Evolutionary conservation across 2,329 filamentous ascomycete genomes (phyloP), one percentile per base, ranked within the genome.

Genomic region (Neophaeococcomyces mojaviensis): DNA sequence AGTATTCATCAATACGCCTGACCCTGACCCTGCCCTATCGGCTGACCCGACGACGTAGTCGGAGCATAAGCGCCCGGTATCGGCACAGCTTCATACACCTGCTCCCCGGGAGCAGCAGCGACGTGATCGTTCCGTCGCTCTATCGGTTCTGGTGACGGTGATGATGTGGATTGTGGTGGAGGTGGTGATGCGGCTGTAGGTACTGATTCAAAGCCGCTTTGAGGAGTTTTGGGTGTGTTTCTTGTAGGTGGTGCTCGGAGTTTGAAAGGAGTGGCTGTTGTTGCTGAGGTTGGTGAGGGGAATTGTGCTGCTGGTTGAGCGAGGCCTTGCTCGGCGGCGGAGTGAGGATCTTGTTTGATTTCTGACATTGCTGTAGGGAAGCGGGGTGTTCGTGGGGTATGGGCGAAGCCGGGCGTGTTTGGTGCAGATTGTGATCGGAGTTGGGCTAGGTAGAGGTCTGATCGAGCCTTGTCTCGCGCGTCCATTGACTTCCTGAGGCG

Each of bases 401-500:
- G 80, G 24, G 81, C 82, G 63, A 94, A 88, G 54, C 88, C 88
- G 10, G 90, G 90, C 0, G 90, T 96, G 73, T 96, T 96, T 57
- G 90, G 90, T 4, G 88, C 89, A 20, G 88, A 94, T 70, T 97
- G 89, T 16, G 80, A 73, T 54, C 81, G 81, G 32, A 86, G 77
- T 66, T 87, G 84, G 46, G 82, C 88, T 53, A 97, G 86, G 73
- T 97, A 97, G 54, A 98, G 79, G 64, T 97, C 89, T 51, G 86
- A 90, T 52, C 92, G 86, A 55, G 92, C 92, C 62, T 86, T 85
- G 74, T 98, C 92, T 59, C 92, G 88, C 63, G 86, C 74, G 64
- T 94, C 86, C 92, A 98, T 98, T 53, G 88, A 89, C 77, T 96
- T 97, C 68, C 85, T 82, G 52, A 98, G 86, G 64, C 86, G 85